Conservation (phyloP, 371 early-diverging fungal species). For the Smittium culicis region DNA sequence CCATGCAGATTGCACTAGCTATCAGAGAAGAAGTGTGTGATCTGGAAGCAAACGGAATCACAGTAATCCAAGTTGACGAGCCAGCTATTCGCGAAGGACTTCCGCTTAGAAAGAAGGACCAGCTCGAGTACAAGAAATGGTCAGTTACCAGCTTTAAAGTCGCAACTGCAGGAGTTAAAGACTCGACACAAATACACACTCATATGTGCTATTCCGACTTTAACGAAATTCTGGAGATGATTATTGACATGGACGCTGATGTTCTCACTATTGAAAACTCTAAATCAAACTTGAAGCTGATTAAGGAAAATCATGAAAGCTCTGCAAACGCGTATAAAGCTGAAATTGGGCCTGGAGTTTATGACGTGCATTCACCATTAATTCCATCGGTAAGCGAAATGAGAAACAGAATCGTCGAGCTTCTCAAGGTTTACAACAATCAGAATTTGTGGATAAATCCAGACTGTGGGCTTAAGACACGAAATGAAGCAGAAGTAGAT, state of each 20-base stretch:
- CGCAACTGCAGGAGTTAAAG: constrained; percentile 69
- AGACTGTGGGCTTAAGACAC: constrained; percentile 95
- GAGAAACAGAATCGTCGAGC: constrained; percentile 56
- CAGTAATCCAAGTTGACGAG: constrained; percentile 92
- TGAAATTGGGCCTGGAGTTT: constrained; percentile 90
- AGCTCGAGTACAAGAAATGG: constrained; percentile 85
- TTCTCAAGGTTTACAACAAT: constrained; percentile 56
- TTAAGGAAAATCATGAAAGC: constrained; percentile 47
- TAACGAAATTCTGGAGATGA: constrained; percentile 90
- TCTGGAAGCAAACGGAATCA: constrained; percentile 81
- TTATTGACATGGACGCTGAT: constrained; percentile 82
- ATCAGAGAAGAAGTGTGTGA: constrained; percentile 92
- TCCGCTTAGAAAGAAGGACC: constrained; percentile 76
- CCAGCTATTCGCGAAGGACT: constrained; percentile 97
- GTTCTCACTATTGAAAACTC: constrained; percentile 94
- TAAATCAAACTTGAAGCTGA: constrained; percentile 87
- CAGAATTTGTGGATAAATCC: constrained; percentile 90
- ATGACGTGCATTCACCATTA: constrained; percentile 93
- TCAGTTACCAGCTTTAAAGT: constrained; percentile 88
- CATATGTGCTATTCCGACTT: constrained; percentile 97
- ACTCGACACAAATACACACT: constrained; percentile 90
- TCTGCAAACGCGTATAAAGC: constrained; percentile 68
- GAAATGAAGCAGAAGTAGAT: constrained; percentile 85
- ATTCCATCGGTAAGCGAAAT: constrained; percentile 83
- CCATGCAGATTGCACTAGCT: constrained; percentile 85